These are phyloP conservation scores for Colletotrichum tabaci DNA, from an alignment of 2,329 filamentous ascomycete species.

Conservation along the genomic window DNA sequence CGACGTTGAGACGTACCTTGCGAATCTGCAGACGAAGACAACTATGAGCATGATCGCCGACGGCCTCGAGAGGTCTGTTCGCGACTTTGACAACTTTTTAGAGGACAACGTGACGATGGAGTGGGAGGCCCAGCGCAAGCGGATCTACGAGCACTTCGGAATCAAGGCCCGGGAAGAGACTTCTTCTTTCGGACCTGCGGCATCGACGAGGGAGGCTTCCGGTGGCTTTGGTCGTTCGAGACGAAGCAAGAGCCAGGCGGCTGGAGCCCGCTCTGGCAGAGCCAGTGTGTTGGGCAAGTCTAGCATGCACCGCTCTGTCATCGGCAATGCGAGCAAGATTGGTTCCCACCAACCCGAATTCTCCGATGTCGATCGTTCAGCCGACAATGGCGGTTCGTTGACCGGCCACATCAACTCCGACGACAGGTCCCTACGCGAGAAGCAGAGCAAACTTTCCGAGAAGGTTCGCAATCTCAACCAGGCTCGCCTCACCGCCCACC, in stretches of 20 bases:
- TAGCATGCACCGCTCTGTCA: slow-evolving; percentile 85
- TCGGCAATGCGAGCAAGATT: slow-evolving; percentile 82
- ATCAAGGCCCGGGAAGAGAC: slow-evolving; percentile 74
- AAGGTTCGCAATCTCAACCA: slow-evolving; percentile 86
- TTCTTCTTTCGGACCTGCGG: slow-evolving; percentile 49
- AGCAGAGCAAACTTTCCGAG: slow-evolving; percentile 85
- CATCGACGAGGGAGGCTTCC: slow-evolving; percentile 62
- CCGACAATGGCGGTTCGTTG: slow-evolving; percentile 61
- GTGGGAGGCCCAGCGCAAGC: slow-evolving; percentile 93
- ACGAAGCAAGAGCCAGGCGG: slow-evolving; percentile 63
- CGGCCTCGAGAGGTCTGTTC: slow-evolving; percentile 88
- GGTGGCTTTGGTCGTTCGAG: slow-evolving; percentile 74
- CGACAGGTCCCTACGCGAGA: slow-evolving; percentile 84
- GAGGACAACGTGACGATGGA: slow-evolving; percentile 96
- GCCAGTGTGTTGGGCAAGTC: slow-evolving; percentile 69
- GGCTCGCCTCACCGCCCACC: slow-evolving; percentile 74
- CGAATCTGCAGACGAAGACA: slow-evolving; percentile 90
- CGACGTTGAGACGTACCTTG: slow-evolving; percentile 84
- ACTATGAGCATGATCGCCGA: slow-evolving; percentile 93
- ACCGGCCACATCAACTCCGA: slow-evolving; percentile 71
- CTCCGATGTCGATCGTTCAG: slow-evolving; percentile 75
- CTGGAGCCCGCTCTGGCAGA: slow-evolving; percentile 72
- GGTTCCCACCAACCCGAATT: slow-evolving; percentile 73
- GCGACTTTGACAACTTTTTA: slow-evolving; percentile 93
- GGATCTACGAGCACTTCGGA: slow-evolving; percentile 97